These are phyloP conservation scores for Chytridium lagenaria DNA, from an alignment of 371 early-diverging fungal species.

Conservation along the genomic window DNA sequence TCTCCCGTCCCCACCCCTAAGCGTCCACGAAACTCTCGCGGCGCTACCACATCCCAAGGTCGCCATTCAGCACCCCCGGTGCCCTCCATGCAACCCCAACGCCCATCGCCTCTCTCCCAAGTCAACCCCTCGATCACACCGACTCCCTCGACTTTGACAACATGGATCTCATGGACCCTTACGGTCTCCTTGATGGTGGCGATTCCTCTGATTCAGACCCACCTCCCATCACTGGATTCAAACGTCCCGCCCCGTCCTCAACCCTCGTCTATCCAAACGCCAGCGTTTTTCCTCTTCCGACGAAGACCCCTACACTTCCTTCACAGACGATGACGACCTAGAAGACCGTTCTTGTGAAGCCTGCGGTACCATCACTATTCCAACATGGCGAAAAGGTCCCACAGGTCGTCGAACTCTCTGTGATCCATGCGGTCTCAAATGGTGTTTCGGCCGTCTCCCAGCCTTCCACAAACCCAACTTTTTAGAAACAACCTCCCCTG, in stretches of 20 bases:
- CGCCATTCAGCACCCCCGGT: constrained; percentile 3
- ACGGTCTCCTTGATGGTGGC: constrained; percentile 19
- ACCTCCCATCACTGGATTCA: neutral
- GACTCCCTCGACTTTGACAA: constrained; percentile 23
- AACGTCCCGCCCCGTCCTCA: neutral
- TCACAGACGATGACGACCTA: constrained; percentile 16
- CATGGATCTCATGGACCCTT: constrained; percentile 36
- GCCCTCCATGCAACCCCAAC: neutral
- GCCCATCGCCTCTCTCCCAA: neutral
- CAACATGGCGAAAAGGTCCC: constrained; percentile 22
- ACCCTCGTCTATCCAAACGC: neutral
- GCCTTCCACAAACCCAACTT: neutral
- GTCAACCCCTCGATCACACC: neutral
- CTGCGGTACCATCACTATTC: constrained; percentile 24
- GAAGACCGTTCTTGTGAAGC: constrained; percentile 9
- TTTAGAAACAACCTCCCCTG: neutral
- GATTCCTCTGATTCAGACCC: neutral
- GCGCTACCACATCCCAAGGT: neutral
- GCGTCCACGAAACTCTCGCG: neutral
- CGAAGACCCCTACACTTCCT: constrained; percentile 3
- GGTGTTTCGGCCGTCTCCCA: constrained; percentile 24
- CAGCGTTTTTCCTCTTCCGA: neutral
- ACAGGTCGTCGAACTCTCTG: constrained; percentile 21
- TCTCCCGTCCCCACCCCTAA: neutral
- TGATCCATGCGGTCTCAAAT: constrained; percentile 33